phyloP scores from a whole-genome alignment of 306 rosid genomes.

The Sicyos edulis region DNA sequence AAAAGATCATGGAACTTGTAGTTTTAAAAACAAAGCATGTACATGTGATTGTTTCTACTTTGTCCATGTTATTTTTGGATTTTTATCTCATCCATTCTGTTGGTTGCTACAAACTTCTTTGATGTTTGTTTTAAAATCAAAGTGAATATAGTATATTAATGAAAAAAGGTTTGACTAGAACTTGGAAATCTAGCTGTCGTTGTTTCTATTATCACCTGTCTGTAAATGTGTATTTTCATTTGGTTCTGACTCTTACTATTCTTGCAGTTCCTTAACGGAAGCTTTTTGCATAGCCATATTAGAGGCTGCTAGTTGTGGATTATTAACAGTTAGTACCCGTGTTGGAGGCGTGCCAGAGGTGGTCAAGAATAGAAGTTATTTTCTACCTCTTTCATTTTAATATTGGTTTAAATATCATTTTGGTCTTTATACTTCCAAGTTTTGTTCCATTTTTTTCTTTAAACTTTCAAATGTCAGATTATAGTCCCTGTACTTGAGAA shows the following conservation, averaged over 20 bases:
- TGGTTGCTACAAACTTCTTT: not conserved
- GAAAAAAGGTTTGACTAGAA: not conserved
- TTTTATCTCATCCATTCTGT: conserved; percentile 1
- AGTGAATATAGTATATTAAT: not conserved
- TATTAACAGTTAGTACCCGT: conserved; percentile 84
- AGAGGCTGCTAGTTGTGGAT: conserved; percentile 98
- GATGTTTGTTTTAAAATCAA: conserved; percentile 4
- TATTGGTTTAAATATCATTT: no score
- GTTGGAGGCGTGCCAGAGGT: conserved; percentile 98
- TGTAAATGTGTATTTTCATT: not conserved
- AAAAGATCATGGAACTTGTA: not conserved
- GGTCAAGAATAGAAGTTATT: conserved; percentile 21
- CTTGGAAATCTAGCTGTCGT: not conserved
- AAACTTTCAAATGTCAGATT: no score
- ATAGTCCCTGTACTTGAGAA: no score
- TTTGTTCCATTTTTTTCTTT: no score
- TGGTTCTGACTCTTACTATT: conserved; percentile 2
- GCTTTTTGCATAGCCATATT: conserved; percentile 96
- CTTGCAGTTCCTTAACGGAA: conserved; percentile 80
- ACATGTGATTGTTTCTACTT: not conserved
- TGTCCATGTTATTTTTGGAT: conserved; percentile 1
- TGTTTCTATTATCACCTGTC: not conserved
- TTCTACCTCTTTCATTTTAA: not conserved
- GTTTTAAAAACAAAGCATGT: not conserved
- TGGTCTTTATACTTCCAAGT: no score